Evolutionary conservation across 2,329 filamentous ascomycete genomes (phyloP).

Genomic region (Trichoderma atroviride): DNA sequence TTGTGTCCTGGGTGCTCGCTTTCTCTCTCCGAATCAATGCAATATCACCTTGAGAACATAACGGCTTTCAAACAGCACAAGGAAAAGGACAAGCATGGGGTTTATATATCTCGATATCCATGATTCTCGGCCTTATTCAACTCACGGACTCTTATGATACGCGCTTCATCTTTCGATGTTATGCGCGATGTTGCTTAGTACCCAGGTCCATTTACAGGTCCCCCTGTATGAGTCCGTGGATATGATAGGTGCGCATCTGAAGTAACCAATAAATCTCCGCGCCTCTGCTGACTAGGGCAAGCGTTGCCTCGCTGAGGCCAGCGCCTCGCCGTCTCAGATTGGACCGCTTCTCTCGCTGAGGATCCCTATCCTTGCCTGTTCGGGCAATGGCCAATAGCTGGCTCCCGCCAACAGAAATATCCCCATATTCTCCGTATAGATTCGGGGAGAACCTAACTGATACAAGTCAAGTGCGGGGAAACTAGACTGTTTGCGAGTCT

Average conservation of each 20-base stretch:
- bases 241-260: neutral
- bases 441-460: neutral
- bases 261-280: neutral
- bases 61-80: neutral
- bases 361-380: neutral
- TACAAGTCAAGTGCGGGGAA: neutral
- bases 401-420: neutral
- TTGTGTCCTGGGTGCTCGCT: neutral
- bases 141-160: neutral
- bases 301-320: neutral
- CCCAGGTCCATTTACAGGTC: neutral
- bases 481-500: neutral
- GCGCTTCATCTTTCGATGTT: neutral
- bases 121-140: neutral
- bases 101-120: neutral
- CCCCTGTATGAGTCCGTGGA: neutral
- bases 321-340: neutral
- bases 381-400: neutral
- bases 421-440: neutral
- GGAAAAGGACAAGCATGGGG: neutral
- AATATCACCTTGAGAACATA: neutral
- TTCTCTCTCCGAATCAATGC: neutral
- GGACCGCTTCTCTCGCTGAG: neutral
- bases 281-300: neutral
- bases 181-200: neutral